These are phyloP conservation scores for Crithidia fasciculata DNA, from an alignment of 208 protist species.

Conservation along the genomic window DNA sequence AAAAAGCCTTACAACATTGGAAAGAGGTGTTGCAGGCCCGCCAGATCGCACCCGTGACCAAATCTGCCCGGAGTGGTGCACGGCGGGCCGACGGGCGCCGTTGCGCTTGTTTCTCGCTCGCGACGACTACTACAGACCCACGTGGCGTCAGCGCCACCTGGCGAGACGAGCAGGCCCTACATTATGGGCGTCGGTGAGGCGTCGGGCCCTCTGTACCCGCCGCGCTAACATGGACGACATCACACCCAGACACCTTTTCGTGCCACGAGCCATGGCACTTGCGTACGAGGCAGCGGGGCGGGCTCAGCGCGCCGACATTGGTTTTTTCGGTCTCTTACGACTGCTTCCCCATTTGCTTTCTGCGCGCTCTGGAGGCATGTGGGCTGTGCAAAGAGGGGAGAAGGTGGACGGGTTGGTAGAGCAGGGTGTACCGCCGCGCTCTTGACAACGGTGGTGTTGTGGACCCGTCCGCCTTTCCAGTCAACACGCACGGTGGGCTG, in stretches of 20 bases:
- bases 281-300: conserved; percentile 58
- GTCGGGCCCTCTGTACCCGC: conserved; percentile 73
- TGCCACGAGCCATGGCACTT: conserved; percentile 52
- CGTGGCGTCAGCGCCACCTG: conserved; percentile 16
- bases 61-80: conserved; percentile 64
- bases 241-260: conserved; percentile 60
- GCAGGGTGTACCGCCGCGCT: conserved; percentile 46
- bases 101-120: conserved; percentile 60
- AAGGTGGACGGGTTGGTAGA: conserved; percentile 68
- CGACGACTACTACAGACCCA: conserved; percentile 50
- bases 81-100: conserved; percentile 74
- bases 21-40: conserved; percentile 52
- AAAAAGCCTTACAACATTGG: conserved; percentile 41
- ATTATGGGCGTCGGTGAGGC: conserved; percentile 60
- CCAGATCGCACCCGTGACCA: conserved; percentile 59
- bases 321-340: conserved; percentile 86
- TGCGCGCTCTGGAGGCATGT: conserved; percentile 69
- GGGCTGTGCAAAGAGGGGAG: conserved; percentile 61
- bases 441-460: conserved; percentile 31
- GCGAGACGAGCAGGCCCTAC: conserved; percentile 29
- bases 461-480: conserved; percentile 45
- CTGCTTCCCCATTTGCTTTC: conserved; percentile 85
- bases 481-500: conserved; percentile 85
- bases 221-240: conserved; percentile 50
- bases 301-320: conserved; percentile 58